These are phyloP conservation scores for Tetragonia tetragonoides DNA, from an alignment of 148 eudicot species.

Conservation along the genomic window DNA sequence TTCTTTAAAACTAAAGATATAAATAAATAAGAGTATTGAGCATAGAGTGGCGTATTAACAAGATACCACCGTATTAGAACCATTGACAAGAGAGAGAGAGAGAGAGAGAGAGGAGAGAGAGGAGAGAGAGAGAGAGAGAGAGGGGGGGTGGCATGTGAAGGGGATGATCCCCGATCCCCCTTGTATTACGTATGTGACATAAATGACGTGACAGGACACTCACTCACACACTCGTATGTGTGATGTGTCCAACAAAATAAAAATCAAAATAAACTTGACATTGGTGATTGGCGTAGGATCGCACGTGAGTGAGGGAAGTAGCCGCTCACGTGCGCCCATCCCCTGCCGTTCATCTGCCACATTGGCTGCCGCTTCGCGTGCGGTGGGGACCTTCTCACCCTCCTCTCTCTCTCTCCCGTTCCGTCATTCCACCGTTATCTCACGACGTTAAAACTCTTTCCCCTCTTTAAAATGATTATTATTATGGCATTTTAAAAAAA, in stretches of 20 bases:
- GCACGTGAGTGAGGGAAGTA: slow-evolving; percentile 52
- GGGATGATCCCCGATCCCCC: slow-evolving; percentile 26
- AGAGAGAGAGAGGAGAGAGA: no score
- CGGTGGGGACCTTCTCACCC: slow-evolving; percentile 47
- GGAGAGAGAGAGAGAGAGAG: neutral
- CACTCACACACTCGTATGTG: neutral
- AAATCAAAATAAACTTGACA: neutral
- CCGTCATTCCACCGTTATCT: neutral
- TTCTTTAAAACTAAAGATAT: no score
- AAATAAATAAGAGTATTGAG: no score
- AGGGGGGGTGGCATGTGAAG: slow-evolving; percentile 18
- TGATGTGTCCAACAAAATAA: neutral
- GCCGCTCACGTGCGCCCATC: slow-evolving; percentile 82
- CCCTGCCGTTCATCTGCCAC: slow-evolving; percentile 66
- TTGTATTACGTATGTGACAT: slow-evolving; percentile 19
- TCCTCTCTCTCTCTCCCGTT: neutral
- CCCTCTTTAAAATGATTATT: no score
- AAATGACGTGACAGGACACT: slow-evolving; percentile 22
- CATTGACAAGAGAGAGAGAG: no score
- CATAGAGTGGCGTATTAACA: no score
- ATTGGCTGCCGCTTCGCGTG: slow-evolving; percentile 55
- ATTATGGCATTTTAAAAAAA: no score
- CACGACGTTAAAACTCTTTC: slow-evolving; percentile 4
- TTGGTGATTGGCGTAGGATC: neutral
- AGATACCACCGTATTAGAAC: no score